Conservation (phyloP, 805 yeast genomes). For the Candida xyloterini region DNA sequence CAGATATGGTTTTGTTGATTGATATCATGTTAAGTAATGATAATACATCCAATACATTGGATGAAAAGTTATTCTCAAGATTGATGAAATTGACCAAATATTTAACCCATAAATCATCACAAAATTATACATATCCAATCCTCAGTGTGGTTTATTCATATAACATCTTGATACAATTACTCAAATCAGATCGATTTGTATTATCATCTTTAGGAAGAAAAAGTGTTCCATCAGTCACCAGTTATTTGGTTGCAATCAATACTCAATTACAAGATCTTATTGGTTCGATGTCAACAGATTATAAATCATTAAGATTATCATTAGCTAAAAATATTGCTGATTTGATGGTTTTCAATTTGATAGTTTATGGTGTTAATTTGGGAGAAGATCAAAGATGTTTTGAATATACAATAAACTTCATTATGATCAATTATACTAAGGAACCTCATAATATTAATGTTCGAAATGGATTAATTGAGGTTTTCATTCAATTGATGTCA, state of each 20-base stretch:
- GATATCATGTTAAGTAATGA: slow-evolving; percentile 31
- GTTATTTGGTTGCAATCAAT: slow-evolving; percentile 24
- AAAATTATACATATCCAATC: slow-evolving; percentile 30
- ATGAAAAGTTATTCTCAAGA: slow-evolving; percentile 31
- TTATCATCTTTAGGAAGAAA: slow-evolving; percentile 26
- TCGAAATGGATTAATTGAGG: slow-evolving; percentile 29
- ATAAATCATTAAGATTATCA: slow-evolving; percentile 29
- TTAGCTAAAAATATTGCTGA: slow-evolving; percentile 32
- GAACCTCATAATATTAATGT: slow-evolving; percentile 15
- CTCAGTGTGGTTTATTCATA: slow-evolving; percentile 29
- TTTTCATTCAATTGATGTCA: slow-evolving; percentile 30
- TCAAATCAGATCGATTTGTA: slow-evolving; percentile 33
- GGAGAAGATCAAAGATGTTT: slow-evolving; percentile 26
- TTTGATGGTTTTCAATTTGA: slow-evolving; percentile 31
- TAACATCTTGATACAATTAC: slow-evolving; percentile 27
- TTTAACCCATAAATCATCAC: slow-evolving; percentile 21
- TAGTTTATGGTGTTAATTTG: slow-evolving; percentile 29
- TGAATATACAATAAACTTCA: slow-evolving; percentile 22
- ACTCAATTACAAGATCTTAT: slow-evolving; percentile 21
- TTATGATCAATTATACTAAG: slow-evolving; percentile 23
- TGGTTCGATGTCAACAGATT: slow-evolving; percentile 27
- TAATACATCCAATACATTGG: slow-evolving; percentile 27
- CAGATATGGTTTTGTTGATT: slow-evolving; percentile 29
- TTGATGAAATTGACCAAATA: slow-evolving; percentile 30
- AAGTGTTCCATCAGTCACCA: slow-evolving; percentile 15